Evolutionary conservation across 352 stramenopile genomes (phyloP).

Genomic region (Pythium brachiatum): DNA sequence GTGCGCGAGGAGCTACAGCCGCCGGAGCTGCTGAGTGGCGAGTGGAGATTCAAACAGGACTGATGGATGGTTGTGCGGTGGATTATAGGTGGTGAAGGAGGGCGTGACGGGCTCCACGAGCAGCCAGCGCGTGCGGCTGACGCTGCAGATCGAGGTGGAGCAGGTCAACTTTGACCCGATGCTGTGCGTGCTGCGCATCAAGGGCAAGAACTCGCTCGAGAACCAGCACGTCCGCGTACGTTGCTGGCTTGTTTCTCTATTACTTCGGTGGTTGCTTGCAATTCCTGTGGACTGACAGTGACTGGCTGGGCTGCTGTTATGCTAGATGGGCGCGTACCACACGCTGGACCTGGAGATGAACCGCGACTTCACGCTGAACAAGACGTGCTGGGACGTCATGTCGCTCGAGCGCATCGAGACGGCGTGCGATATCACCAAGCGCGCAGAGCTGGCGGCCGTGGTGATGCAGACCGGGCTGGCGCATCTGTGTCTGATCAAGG

Average conservation of each 20-base stretch:
- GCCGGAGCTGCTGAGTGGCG: slow-evolving; percentile 6
- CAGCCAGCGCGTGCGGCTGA: slow-evolving; percentile 94
- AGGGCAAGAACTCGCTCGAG: slow-evolving; percentile 93
- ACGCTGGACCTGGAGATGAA: slow-evolving; percentile 97
- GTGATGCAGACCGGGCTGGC: slow-evolving; percentile 96
- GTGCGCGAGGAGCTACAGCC: slow-evolving; percentile 38
- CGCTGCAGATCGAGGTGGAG: slow-evolving; percentile 93
- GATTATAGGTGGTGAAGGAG: slow-evolving; percentile 90
- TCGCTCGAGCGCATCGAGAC: slow-evolving; percentile 95
- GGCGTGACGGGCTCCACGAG: slow-evolving; percentile 93
- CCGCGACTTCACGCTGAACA: slow-evolving; percentile 95
- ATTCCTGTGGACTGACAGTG: not conserved
- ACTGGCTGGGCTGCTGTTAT: not conserved
- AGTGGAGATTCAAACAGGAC: not conserved
- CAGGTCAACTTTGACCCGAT: slow-evolving; percentile 96
- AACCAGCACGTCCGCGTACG: slow-evolving; percentile 93
- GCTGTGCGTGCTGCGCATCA: slow-evolving; percentile 92
- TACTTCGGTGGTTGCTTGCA: not conserved
- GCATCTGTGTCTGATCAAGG: slow-evolving; percentile 97
- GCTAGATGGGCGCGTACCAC: slow-evolving; percentile 95
- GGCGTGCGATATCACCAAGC: slow-evolving; percentile 92
- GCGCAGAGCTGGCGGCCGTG: slow-evolving; percentile 95
- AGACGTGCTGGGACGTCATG: slow-evolving; percentile 97
- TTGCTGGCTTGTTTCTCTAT: not conserved
- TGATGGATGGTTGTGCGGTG: not conserved